A percentile compares a stretch with the other conserved stretches of the same genome.
Evolutionary conservation across 352 stramenopile species (phyloP).

Genomic region (Pythium insidiosum): DNA sequence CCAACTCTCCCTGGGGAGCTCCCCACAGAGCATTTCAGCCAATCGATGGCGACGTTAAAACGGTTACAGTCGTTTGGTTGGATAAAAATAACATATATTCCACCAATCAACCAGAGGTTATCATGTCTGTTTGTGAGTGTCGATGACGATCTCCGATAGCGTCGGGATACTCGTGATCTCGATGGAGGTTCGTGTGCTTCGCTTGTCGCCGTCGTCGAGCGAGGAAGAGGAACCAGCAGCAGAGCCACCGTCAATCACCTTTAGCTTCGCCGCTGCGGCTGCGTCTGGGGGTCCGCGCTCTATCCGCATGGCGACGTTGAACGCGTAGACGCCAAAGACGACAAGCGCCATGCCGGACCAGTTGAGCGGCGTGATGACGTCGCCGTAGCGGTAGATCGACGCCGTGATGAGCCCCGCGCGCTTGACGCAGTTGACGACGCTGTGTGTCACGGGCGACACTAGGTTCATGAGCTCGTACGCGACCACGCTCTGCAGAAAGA

Average conservation of each 20-base stretch:
- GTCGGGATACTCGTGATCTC: slow-evolving; percentile 41
- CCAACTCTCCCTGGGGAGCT: too few species aligned
- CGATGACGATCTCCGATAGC: slow-evolving; percentile 63
- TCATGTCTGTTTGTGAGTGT: slow-evolving; percentile 21
- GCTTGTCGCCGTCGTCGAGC: too few species aligned
- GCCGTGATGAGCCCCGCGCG: slow-evolving; percentile 85
- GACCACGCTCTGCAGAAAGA: slow-evolving; percentile 87
- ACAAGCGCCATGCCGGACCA: slow-evolving; percentile 84
- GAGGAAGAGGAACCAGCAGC: too few species aligned
- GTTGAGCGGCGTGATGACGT: slow-evolving; percentile 75
- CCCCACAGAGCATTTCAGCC: too few species aligned
- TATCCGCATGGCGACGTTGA: slow-evolving; percentile 66
- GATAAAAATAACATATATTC: not conserved
- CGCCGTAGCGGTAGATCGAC: slow-evolving; percentile 87
- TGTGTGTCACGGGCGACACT: slow-evolving; percentile 87
- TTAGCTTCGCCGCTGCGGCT: too few species aligned
- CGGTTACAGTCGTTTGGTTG: too few species aligned
- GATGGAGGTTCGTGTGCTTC: too few species aligned
- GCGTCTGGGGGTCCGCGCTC: slow-evolving; percentile 31
- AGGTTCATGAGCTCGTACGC: slow-evolving; percentile 89
- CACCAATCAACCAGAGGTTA: not conserved
- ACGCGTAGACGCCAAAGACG: slow-evolving; percentile 84
- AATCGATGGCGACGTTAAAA: too few species aligned
- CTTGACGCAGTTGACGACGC: slow-evolving; percentile 89
- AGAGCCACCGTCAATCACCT: too few species aligned